phyloP scores from a whole-genome alignment of 1,139 yeast genomes.

The Geotrichum reessii region DNA sequence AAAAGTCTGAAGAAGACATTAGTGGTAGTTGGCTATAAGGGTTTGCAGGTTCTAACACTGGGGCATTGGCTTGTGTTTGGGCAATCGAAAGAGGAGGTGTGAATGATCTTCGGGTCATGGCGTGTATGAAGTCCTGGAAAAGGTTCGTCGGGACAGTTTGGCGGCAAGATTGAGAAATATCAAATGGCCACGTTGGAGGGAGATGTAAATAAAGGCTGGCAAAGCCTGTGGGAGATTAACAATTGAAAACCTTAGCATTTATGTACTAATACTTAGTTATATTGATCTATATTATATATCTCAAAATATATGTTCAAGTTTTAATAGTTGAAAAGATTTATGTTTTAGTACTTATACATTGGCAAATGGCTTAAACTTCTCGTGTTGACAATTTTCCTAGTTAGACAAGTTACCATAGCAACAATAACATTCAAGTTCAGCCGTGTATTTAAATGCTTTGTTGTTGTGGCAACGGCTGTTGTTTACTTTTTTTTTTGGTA shows the following conservation, averaged over 20 bases:
- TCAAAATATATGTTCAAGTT: neutral
- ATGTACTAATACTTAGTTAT: too few relatives aligned
- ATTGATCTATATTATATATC: too few relatives aligned
- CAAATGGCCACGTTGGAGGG: neutral
- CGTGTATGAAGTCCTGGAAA: neutral
- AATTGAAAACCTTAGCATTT: too few relatives aligned
- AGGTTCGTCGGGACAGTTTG: neutral
- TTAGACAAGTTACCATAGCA: neutral
- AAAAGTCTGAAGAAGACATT: conserved; percentile 1
- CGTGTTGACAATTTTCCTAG: neutral
- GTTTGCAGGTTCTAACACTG: neutral
- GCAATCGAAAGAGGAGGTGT: conserved; percentile 8
- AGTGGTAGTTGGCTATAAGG: neutral
- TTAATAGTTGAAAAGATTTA: neutral
- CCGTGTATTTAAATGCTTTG: neutral
- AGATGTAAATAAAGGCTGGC: neutral
- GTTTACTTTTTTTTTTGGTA: too few relatives aligned
- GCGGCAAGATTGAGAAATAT: neutral
- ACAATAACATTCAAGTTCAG: neutral
- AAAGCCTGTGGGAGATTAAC: neutral
- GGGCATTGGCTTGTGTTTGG: conserved; percentile 6
- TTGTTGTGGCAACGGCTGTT: neutral
- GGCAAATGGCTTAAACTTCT: too few relatives aligned
- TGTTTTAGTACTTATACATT: too few relatives aligned
- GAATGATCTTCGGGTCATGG: conserved; percentile 10